Evolutionary conservation across 371 early-diverging fungal genomes (phyloP), one percentile per base, ranked within the genome.

Genomic region (Rhizopus stolonifer): DNA sequence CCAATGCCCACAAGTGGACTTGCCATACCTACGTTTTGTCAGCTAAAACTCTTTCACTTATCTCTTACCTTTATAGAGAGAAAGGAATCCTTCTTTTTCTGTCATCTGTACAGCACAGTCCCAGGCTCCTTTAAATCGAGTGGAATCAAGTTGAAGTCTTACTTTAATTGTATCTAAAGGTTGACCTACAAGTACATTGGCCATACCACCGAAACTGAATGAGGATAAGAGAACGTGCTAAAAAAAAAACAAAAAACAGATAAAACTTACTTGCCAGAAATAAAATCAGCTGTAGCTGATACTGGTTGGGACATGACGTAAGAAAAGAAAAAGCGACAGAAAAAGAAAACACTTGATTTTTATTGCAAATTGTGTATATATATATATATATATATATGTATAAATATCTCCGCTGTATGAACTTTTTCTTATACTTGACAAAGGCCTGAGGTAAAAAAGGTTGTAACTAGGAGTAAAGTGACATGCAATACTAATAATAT

Each of bases 1-100:
- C 88, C 86, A 21, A 90, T 87, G 17, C 92, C 92, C n/a, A 88
- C 69, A 50, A 91, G 61, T 21, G 91, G 91, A 64, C 87, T 84
- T 18, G 87, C 85, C 91, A 91, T 91, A 21, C 90, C 87, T 36
- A 9, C 0, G 81, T 33, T 38, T 33, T n/a, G 11, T 33, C 3
- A 26, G 26, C 19, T 26, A n/a, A 54, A 18, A 18, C 4, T 19
- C 17, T 2, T 14, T 13, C 23, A 47, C 1, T 23, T 25, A n/a
- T n/a, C n/a, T 14, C 32, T n/a, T 71, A 85, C 89, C 90, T 76
- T 88, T 88, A 67, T 89, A 92, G n/a, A 90, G 67, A 0, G 87
- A 86, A 14, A 85, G 69, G 50, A 87, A 70, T 4, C 89, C 87
- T 59, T 85, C 87, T 47, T 82, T 82, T 14, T 68, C 64, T 13